Evolutionary conservation across 768 basidiomycete genomes (phyloP).

Genomic region (Boletus vermiculosoides): DNA sequence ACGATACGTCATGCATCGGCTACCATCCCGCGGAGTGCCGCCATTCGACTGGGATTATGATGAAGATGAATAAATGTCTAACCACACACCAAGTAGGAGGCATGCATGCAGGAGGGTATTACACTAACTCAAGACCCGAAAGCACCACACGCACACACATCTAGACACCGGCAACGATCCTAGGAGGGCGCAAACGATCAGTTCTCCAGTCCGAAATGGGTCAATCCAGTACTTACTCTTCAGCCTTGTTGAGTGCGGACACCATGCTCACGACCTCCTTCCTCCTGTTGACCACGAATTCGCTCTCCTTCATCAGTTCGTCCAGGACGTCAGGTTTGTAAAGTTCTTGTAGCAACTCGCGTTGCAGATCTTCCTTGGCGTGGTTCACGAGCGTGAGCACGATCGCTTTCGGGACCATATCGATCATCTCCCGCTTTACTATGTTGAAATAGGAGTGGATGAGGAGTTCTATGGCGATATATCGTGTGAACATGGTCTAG

Average conservation of each 20-base stretch:
- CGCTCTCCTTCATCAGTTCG: conserved; percentile 92
- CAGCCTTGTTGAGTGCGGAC: conserved; percentile 91
- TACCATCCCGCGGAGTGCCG: neutral
- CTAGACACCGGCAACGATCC: conserved; percentile 66
- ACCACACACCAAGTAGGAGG: conserved; percentile 15
- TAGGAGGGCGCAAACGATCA: conserved; percentile 24
- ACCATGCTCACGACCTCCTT: conserved; percentile 96
- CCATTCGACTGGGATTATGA: neutral
- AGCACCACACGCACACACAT: conserved; percentile 2
- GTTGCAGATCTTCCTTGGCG: conserved; percentile 93
- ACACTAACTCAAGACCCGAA: conserved; percentile 19
- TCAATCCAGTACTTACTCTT: conserved; percentile 75
- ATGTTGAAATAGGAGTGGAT: conserved; percentile 98
- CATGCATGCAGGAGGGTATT: conserved; percentile 33
- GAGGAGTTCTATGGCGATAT: conserved; percentile 66
- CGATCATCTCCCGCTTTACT: conserved; percentile 98
- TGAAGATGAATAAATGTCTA: conserved; percentile 19
- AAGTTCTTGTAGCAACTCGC: conserved; percentile 90
- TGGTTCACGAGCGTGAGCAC: conserved; percentile 86
- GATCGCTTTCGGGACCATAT: conserved; percentile 98
- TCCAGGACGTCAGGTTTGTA: conserved; percentile 97
- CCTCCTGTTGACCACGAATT: conserved; percentile 82
- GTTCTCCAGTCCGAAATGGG: conserved; percentile 1
- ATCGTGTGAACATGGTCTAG: neutral
- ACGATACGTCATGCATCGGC: neutral